Evolutionary conservation across 352 stramenopile genomes (phyloP).

Genomic region (Pythium apleroticum): DNA sequence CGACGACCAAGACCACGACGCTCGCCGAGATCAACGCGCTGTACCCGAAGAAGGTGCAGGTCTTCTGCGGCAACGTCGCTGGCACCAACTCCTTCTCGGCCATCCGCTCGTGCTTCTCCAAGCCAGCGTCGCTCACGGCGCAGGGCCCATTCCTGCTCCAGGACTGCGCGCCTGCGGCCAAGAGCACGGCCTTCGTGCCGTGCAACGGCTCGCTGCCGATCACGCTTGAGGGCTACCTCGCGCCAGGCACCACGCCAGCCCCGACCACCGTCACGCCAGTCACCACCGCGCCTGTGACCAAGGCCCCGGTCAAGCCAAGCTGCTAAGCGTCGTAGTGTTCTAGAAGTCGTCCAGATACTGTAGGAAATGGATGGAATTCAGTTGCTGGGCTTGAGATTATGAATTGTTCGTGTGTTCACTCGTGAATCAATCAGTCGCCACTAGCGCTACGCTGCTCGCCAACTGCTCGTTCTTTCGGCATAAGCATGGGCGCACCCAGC

Average conservation of each 20-base stretch:
- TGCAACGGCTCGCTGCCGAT: conserved; percentile 47
- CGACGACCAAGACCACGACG: conserved; percentile 18
- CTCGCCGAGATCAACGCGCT: conserved; percentile 36
- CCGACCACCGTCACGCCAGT: conserved; percentile 3
- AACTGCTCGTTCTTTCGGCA: neutral
- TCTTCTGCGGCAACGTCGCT: conserved; percentile 62
- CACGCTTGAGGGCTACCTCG: conserved; percentile 44
- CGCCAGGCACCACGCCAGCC: conserved; percentile 27
- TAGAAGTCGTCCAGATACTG: neutral
- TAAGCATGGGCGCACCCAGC: neutral
- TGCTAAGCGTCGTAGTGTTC: conserved; percentile 1
- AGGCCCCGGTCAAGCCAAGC: conserved; percentile 3
- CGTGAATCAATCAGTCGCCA: neutral
- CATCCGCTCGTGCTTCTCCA: conserved; percentile 61
- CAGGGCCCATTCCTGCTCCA: conserved; percentile 46
- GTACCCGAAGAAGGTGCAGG: conserved; percentile 60
- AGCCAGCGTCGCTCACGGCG: conserved; percentile 33
- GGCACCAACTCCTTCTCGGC: conserved; percentile 64
- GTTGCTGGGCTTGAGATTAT: conserved; percentile 4
- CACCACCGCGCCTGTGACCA: conserved; percentile 2
- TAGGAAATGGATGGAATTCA: neutral
- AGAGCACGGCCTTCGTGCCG: conserved; percentile 50
- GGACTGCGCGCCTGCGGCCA: conserved; percentile 44
- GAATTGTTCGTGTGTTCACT: neutral
- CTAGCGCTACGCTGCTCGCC: neutral